Evolutionary conservation across 176 grass and related monocot species (phyloP), one percentile per base, ranked within the genome.

Genomic region (Juncus effusus): DNA sequence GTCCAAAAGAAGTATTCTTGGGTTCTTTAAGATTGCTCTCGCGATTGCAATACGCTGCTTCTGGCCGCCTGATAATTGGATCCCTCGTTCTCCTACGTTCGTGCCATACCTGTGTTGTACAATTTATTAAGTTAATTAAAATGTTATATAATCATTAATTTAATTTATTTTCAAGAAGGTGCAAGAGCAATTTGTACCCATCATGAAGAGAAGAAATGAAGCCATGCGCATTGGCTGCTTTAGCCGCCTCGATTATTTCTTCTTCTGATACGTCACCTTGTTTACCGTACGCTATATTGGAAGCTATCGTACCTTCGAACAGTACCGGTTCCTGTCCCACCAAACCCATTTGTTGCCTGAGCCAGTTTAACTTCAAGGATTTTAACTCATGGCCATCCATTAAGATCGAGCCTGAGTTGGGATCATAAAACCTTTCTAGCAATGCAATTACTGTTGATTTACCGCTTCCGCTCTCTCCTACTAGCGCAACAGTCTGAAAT

Each of bases 401-500:
- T 4, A 79, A 66, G 45, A 92, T 77, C 7, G 58, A 15, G 42
- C 89, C 89, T 3, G 57, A 74, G n/a, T 82, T 65, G 2, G 89
- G 84, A 54, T 87, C 89, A 10, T 92, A 92, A 63, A 92, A 92
- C 62, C 89, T 92, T 67, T 87, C 84, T 4, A 92, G 69, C 51
- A 92, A 80, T 3, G 81, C 70, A 44, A 92, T 79, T n/a, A 92
- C 81, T 0, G 89, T 87, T 2, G 89, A 92, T 78, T 92, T 92
- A 28, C 89, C 89, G 13, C 84, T 79, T 56, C 89, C 89, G n/a
- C 89, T 92, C 64, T 92, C 81, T 41, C 89, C 89, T 1, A 92
- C 84, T 37, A 92, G 78, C 38, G 89, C 89, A 65, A 92, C 59
- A 59, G 78, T 92, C 89, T 92, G 62, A 51, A 9, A 47, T 45